A percentile compares a stretch with the other conserved stretches of the same genome.
These are phyloP conservation scores for Thymus quinquecostatus DNA, from an alignment of 257 asterid genomes.

Conservation along the genomic window DNA sequence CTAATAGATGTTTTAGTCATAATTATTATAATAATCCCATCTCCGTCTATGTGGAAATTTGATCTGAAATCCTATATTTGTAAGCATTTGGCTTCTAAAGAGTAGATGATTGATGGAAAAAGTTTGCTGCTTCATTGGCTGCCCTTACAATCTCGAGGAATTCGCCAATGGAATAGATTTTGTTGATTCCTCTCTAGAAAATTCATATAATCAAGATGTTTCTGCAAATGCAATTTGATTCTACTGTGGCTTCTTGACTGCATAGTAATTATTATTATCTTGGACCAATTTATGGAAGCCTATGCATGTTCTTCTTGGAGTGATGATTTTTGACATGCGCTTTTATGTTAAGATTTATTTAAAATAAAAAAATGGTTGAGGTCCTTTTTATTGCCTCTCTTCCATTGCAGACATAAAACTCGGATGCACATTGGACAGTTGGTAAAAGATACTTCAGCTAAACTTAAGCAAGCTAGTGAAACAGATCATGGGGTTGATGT, in stretches of 20 bases:
- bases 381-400: conserved; percentile 29
- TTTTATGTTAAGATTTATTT: conserved; percentile 7
- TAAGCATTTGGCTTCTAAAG: neutral
- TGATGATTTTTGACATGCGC: conserved; percentile 3
- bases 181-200: neutral
- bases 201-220: conserved; percentile 12
- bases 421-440: conserved; percentile 76
- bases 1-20: neutral
- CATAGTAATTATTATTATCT: neutral
- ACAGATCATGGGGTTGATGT: conserved; percentile 67
- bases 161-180: neutral
- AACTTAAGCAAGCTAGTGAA: conserved; percentile 90
- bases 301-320: conserved; percentile 18
- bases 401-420: conserved; percentile 72
- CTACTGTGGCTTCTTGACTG: neutral
- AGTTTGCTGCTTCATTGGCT: neutral
- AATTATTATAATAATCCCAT: neutral
- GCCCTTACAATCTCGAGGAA: neutral
- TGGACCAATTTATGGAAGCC: neutral
- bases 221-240: neutral
- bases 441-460: conserved; percentile 82
- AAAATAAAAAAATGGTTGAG: conserved; percentile 13
- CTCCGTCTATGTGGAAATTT: neutral
- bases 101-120: neutral
- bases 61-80: neutral